Evolutionary conservation across 1,284 basidiomycete genomes (phyloP).

Genomic region (Hortiboletus rubellus): DNA sequence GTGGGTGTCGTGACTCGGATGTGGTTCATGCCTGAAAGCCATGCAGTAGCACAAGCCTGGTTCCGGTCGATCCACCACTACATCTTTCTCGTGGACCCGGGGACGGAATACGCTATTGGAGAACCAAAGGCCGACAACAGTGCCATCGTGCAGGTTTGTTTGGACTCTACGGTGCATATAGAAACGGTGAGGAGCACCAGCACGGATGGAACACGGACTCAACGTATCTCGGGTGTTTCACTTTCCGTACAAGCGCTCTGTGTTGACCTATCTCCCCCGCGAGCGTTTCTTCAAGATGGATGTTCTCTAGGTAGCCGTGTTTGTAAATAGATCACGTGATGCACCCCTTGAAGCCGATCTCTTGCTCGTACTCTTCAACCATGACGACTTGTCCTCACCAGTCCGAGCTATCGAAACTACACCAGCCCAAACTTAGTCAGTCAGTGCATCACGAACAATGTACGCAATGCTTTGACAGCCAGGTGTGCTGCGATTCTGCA

Average conservation of each 20-base stretch:
- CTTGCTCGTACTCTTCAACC: neutral
- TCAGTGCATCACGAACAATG: constrained; percentile 85
- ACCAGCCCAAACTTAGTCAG: constrained; percentile 46
- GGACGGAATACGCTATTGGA: constrained; percentile 46
- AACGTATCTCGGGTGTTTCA: constrained; percentile 29
- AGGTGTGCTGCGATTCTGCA: constrained; percentile 51
- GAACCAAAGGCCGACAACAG: constrained; percentile 40
- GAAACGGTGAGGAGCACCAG: constrained; percentile 28
- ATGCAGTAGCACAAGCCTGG: constrained; percentile 44
- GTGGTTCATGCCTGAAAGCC: neutral
- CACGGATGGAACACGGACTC: constrained; percentile 2
- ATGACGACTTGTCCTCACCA: constrained; percentile 31
- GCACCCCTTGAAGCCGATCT: neutral
- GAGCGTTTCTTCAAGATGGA: constrained; percentile 37
- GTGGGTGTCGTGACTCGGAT: constrained; percentile 26
- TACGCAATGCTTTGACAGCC: constrained; percentile 95
- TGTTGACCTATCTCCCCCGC: constrained; percentile 24
- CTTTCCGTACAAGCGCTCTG: constrained; percentile 39
- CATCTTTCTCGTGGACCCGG: constrained; percentile 49
- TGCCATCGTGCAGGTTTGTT: constrained; percentile 35
- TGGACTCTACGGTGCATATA: constrained; percentile 36
- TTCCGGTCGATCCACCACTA: constrained; percentile 47
- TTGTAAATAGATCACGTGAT: neutral
- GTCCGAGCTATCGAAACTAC: constrained; percentile 22
- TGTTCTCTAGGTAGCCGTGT: constrained; percentile 9